Evolutionary conservation across 495 filamentous ascomycete species (phyloP), one percentile per base, ranked within the genome.

Genomic region (Daldinia bambusicola): DNA sequence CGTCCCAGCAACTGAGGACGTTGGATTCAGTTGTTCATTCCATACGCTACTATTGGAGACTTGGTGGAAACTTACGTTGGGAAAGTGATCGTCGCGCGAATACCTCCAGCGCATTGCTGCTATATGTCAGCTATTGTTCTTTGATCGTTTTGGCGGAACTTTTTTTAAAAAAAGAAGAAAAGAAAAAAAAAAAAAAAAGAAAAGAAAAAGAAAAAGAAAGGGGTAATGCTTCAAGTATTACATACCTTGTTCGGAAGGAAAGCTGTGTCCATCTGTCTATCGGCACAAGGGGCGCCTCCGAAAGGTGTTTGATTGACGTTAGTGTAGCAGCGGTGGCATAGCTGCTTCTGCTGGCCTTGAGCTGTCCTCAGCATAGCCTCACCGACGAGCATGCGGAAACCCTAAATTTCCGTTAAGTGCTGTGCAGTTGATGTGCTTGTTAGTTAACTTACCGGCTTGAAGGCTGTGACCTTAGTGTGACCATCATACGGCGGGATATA

Each of bases 261-360:
- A 1, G 75, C 64, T 0, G 79, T 81, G 58, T 85, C 83, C 38
- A 78, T 77, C 30, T 61, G 50, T 53, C 34, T 61, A 22, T 83
- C 83, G 2, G 82, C 83, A 75, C 83, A 85, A 30, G 83, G 83
- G 0, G 83, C 82, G n/a, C 83, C 83, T 10, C 83, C 82, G 62
- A 85, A 85, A 2, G 83, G 83, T 41, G 61, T 78, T 60, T 82
- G 80, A 61, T 77, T 70, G 55, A 78, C 76, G 72, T 68, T 74
- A 41, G 76, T 78, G 60, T 76, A 78, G 67, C 74, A 74, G 50
- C 70, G 65, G 61, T 73, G 70, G 57, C 70, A 73, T 4, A 73
- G 70, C 58, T 73, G 70, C 58, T 73, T 73, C 50, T 73, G 70
- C 12, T 73, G 74, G 62, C 63, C 68, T 63, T 61, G 74, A 38